Evolutionary conservation across 139 green algal species (phyloP).

Genomic region (Asterochloris sp.): DNA sequence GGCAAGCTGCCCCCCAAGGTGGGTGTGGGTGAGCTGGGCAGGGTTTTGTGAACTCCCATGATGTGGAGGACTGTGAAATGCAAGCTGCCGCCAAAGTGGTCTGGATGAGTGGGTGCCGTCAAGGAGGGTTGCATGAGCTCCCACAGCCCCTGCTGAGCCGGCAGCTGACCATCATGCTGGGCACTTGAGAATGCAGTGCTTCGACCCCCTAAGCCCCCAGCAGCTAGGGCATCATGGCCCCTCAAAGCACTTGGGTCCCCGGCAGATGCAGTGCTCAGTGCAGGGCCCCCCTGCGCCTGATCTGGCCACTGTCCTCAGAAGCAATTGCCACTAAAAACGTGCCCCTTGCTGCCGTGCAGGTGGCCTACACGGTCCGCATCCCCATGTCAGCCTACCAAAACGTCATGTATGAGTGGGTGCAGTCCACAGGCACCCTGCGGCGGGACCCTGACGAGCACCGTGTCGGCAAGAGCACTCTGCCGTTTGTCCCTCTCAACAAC

Average conservation of each 20-base stretch:
- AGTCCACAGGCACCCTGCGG: slow-evolving; percentile 77
- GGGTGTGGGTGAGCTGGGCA: neutral
- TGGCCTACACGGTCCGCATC: slow-evolving; percentile 63
- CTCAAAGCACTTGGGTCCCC: too few species aligned
- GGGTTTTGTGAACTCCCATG: neutral
- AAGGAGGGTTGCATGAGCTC: too few species aligned
- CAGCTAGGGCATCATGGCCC: too few species aligned
- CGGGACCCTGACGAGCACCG: slow-evolving; percentile 64
- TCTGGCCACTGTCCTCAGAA: too few species aligned
- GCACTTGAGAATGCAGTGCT: too few species aligned
- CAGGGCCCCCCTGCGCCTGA: too few species aligned
- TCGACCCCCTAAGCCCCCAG: too few species aligned
- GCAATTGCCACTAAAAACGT: neutral
- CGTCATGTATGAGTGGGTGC: slow-evolving; percentile 89
- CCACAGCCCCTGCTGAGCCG: too few species aligned
- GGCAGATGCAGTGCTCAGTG: too few species aligned
- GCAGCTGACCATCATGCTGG: too few species aligned
- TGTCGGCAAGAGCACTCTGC: slow-evolving; percentile 35
- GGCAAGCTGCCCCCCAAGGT: slow-evolving; percentile 85
- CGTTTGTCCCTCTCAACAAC: slow-evolving; percentile 83
- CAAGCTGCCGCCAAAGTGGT: too few species aligned
- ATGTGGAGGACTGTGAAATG: neutral
- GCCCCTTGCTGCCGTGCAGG: slow-evolving; percentile 7
- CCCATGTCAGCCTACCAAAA: slow-evolving; percentile 75
- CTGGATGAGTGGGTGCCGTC: too few species aligned